These are phyloP conservation scores for Biscogniauxia marginata DNA, from an alignment of 2,329 filamentous ascomycete genomes.

Conservation along the genomic window DNA sequence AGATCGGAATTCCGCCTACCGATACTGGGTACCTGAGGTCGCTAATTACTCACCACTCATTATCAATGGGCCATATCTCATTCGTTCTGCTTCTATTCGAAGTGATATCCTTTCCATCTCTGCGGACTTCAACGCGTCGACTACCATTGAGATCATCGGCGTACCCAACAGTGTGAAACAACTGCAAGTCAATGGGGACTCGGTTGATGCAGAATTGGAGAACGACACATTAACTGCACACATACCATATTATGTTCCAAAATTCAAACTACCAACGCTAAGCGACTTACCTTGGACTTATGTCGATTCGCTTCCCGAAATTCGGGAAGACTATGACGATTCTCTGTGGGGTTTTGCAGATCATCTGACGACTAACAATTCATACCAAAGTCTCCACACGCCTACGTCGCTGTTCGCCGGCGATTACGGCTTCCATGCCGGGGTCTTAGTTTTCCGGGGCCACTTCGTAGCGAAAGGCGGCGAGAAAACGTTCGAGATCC, in stretches of 20 bases:
- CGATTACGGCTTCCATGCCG: constrained; percentile 74
- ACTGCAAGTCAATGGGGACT: constrained; percentile 57
- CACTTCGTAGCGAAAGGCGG: constrained; percentile 64
- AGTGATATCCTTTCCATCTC: constrained; percentile 57
- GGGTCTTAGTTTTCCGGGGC: constrained; percentile 67
- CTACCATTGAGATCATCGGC: constrained; percentile 66
- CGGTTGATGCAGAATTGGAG: constrained; percentile 39
- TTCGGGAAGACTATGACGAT: constrained; percentile 65
- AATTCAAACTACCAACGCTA: constrained; percentile 47
- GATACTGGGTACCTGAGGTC: constrained; percentile 60
- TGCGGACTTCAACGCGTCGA: constrained; percentile 71
- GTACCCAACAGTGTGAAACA: constrained; percentile 48
- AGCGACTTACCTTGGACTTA: constrained; percentile 63
- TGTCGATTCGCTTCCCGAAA: constrained; percentile 69
- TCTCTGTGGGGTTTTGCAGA: constrained; percentile 62
- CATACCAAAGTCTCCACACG: constrained; percentile 50
- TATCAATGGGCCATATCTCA: constrained; percentile 61
- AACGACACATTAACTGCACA: constrained; percentile 35
- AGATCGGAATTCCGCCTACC: constrained; percentile 60
- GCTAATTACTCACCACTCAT: constrained; percentile 41
- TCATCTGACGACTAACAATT: constrained; percentile 58
- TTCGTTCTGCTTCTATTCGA: constrained; percentile 56
- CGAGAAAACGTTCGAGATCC: constrained; percentile 56
- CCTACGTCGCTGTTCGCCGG: constrained; percentile 64
- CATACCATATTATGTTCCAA: constrained; percentile 10